These are phyloP conservation scores for Ceratocystis destructans DNA, from an alignment of 2,329 filamentous ascomycete genomes.

Conservation along the genomic window DNA sequence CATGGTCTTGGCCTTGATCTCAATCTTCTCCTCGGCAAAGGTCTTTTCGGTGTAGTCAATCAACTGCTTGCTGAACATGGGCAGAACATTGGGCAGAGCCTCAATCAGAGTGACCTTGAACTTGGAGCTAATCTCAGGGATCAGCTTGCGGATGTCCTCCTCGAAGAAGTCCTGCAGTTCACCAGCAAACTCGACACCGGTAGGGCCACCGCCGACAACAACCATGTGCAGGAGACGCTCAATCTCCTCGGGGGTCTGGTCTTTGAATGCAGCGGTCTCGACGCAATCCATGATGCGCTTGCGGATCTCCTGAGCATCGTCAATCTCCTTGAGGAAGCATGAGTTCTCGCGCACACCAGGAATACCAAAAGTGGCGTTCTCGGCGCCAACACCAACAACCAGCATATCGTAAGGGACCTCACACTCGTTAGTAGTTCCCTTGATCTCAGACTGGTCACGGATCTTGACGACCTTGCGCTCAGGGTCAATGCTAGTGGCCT, in stretches of 20 bases:
- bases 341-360: constrained; percentile 89
- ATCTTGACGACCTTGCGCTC: constrained; percentile 80
- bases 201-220: constrained; percentile 82
- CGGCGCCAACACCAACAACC: constrained; percentile 89
- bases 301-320: constrained; percentile 87
- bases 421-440: constrained; percentile 66
- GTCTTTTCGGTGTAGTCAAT: constrained; percentile 99
- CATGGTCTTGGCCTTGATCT: constrained; percentile 96
- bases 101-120: constrained; percentile 98
- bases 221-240: constrained; percentile 97
- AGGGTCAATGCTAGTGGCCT: constrained; percentile 88
- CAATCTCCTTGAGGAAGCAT: constrained; percentile 97
- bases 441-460: constrained; percentile 83
- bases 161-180: constrained; percentile 99
- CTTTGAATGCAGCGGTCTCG: constrained; percentile 97
- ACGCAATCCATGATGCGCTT: constrained; percentile 99
- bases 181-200: constrained; percentile 94
- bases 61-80: constrained; percentile 97
- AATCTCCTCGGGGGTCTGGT: constrained; percentile 74
- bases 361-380: constrained; percentile 97
- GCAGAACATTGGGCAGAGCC: constrained; percentile 88
- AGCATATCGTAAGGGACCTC: constrained; percentile 97
- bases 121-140: constrained; percentile 85
- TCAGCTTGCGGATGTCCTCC: constrained; percentile 93
- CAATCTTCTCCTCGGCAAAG: constrained; percentile 96